Base-by-base conservation (phyloP, 2,329 filamentous ascomycete species). In the Penicillium thymicola region DNA sequence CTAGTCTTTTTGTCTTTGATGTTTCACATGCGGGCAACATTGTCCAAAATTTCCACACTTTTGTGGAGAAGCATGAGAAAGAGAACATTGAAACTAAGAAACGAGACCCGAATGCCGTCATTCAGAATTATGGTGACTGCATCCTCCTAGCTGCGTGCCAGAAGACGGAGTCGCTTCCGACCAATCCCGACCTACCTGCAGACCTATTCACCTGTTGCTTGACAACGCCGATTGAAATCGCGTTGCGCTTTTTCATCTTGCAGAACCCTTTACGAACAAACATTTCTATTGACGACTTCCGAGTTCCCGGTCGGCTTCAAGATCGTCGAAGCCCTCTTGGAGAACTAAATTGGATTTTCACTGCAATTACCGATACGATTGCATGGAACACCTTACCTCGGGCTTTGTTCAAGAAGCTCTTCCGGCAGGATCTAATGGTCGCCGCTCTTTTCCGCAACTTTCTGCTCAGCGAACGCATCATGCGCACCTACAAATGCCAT, bases 261-360 rank as follows among this genome's bases (percentile, higher is more conserved):
- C 92, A 97, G 71, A 97, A 97, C 59, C 92, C 92, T 1, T 73
- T 89, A 2, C 82, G 82, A 5, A 82, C 77, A 16, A 84, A 83
- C 40, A 78, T 96, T 54, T 88, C 85, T 2, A 85, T 93, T 4
- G 90, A 94, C 59, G 85, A 93, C 65, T 92, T 93, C 41, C 89
- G 91, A 73, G 88, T 99, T 18, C 92, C 93, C 3, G 94, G 94
- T 34, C 87, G 92, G 60, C 83, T 97, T 41, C 93, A 96, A 70
- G 94, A 99, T 75, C 85, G 94, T 58, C 84, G 94, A 69, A 97
- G 94, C 48, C 94, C 94, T 9, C 82, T 99, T 34, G 94, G 94
- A 60, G 94, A 99, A 76, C 80, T 99, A 14, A 99, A 99, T 70
- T 99, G 94, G 94, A 99, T 99, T 36, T 97, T 99, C 70, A 99